phyloP scores from a whole-genome alignment of 2,329 filamentous ascomycete species.

The Thielaviopsis ethacetica region DNA sequence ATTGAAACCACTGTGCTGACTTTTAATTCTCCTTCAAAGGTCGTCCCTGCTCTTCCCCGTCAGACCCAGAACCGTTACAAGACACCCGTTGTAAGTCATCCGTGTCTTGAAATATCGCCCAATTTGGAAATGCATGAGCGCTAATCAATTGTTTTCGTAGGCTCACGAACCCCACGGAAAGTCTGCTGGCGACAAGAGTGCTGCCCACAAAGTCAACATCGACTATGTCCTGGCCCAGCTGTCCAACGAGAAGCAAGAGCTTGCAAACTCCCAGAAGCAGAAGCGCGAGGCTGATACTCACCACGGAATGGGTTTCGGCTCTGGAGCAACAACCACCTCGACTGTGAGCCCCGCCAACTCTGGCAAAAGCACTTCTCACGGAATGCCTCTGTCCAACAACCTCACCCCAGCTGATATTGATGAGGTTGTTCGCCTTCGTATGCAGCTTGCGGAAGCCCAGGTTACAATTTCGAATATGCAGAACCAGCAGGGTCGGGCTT shows the following conservation, averaged over 20 bases:
- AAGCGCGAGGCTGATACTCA: background rate
- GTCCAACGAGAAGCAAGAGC: background rate
- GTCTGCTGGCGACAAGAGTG: background rate
- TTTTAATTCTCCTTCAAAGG: background rate
- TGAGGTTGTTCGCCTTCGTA: constrained; percentile 47
- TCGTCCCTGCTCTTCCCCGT: background rate
- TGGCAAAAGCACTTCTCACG: background rate
- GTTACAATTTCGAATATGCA: constrained; percentile 18
- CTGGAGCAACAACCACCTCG: background rate
- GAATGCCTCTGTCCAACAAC: background rate
- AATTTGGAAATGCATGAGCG: background rate
- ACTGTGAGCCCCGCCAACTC: background rate
- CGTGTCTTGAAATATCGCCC: background rate
- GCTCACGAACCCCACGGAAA: background rate
- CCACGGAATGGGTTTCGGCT: background rate
- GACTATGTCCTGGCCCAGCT: background rate
- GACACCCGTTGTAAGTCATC: background rate
- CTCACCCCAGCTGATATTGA: constrained; percentile 23
- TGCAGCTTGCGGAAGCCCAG: constrained; percentile 56
- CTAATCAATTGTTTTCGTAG: background rate
- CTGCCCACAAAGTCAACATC: background rate
- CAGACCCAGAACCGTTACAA: background rate
- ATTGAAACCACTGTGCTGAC: background rate
- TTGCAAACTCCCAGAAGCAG: background rate
- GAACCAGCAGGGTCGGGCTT: constrained; percentile 17